Percentiles rank a stretch among this genome's conserved stretches.
Conservation (phyloP, 129 eudicot species). For the Glebionis coronaria region DNA sequence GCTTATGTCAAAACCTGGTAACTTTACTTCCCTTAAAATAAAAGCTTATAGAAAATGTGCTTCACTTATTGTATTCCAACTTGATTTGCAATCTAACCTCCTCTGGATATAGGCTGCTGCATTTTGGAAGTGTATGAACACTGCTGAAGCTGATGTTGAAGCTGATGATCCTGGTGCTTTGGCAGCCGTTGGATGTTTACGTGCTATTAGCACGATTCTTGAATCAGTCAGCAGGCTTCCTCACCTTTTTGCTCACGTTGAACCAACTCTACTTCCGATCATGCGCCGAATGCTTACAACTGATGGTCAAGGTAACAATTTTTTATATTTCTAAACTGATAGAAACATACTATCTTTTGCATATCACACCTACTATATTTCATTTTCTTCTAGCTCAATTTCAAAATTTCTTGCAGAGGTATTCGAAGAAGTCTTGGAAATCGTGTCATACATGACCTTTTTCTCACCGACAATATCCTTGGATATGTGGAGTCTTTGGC, state of each 20-base stretch:
- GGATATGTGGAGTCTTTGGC: constrained; percentile 99
- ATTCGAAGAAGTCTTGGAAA: constrained; percentile 91
- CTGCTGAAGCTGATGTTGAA: constrained; percentile 87
- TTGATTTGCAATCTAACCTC: constrained; percentile 3
- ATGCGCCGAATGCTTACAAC: constrained; percentile 93
- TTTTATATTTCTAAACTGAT: background rate
- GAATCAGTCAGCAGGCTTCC: constrained; percentile 95
- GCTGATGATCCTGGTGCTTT: constrained; percentile 98
- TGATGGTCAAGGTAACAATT: constrained; percentile 86
- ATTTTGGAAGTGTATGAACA: constrained; percentile 87
- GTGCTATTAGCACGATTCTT: constrained; percentile 95
- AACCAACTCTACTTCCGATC: constrained; percentile 84
- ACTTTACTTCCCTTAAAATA: background rate
- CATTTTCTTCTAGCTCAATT: constrained; percentile 13
- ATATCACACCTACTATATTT: background rate
- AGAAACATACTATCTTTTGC: background rate
- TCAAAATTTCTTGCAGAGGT: constrained; percentile 58
- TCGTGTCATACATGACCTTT: constrained; percentile 91
- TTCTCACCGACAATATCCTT: constrained; percentile 87
- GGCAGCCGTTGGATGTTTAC: constrained; percentile 98
- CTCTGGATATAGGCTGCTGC: constrained; percentile 68
- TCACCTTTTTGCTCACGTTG: constrained; percentile 72
- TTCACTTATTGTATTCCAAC: background rate
- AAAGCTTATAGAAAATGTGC: background rate
- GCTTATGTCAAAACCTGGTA: constrained; percentile 95